A percentile compares a stretch with the other conserved stretches of the same genome.
Evolutionary conservation across 1,139 yeast species (phyloP).

Genomic region (Sugiyamaella paludigena): DNA sequence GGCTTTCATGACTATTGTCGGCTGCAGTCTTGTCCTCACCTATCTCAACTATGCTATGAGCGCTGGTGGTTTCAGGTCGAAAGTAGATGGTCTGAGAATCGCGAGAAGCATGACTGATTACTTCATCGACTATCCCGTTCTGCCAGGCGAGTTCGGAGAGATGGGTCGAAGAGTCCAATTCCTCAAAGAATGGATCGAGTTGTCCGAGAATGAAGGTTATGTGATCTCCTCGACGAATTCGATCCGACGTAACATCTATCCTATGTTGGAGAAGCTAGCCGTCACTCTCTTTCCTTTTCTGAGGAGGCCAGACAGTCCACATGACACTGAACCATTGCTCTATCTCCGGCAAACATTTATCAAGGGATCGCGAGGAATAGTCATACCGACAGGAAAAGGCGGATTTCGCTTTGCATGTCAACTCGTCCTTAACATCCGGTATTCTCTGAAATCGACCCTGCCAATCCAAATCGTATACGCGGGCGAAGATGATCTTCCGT

Average conservation of each 20-base stretch:
- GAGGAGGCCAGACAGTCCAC: neutral
- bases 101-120: too few species aligned
- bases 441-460: constrained; percentile 3
- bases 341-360: constrained; percentile 2
- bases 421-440: constrained; percentile 1
- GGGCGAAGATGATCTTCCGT: constrained; percentile 8
- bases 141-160: constrained; percentile 6
- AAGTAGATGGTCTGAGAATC: too few species aligned
- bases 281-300: constrained; percentile 4
- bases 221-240: constrained; percentile 1
- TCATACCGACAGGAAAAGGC: constrained; percentile 1
- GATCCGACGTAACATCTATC: too few species aligned
- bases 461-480: constrained; percentile 9
- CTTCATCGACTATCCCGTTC: constrained; percentile 5
- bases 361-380: constrained; percentile 6
- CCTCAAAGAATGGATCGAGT: constrained; percentile 4
- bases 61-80: too few species aligned
- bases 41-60: too few species aligned
- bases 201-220: neutral
- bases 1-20: too few species aligned
- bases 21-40: too few species aligned
- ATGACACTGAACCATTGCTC: neutral
- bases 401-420: constrained; percentile 4
- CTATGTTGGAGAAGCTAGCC: constrained; percentile 5
- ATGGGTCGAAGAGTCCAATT: constrained; percentile 6